Evolutionary conservation across 179 eudicot species (phyloP).

Genomic region (Nepenthes alata): DNA sequence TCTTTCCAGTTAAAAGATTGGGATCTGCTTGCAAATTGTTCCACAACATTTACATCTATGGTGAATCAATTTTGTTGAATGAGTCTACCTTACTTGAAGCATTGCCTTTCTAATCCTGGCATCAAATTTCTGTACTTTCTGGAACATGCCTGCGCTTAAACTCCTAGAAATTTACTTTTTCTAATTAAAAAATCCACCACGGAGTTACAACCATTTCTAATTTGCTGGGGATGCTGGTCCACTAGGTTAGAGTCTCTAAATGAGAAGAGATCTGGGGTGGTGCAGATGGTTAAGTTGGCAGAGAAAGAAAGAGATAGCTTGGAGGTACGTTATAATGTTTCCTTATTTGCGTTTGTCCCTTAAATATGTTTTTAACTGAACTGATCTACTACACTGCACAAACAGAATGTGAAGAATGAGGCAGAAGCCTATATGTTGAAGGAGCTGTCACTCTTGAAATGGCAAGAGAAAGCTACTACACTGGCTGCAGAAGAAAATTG

Average conservation of each 20-base stretch:
- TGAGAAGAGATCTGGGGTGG: constrained; percentile 88
- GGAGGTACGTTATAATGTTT: constrained; percentile 40
- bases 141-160: neutral
- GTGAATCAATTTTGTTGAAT: too few relatives aligned
- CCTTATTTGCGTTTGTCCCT: neutral
- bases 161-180: neutral
- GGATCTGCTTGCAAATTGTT: too few relatives aligned
- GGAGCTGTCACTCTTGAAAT: constrained; percentile 65
- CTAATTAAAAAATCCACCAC: too few relatives aligned
- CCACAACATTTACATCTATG: too few relatives aligned
- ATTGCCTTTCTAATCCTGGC: too few relatives aligned
- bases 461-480: constrained; percentile 85
- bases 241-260: constrained; percentile 71
- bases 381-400: constrained; percentile 1
- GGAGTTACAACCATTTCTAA: too few relatives aligned
- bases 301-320: constrained; percentile 90
- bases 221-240: neutral
- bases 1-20: too few relatives aligned
- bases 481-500: constrained; percentile 61
- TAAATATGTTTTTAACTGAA: neutral
- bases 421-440: constrained; percentile 93
- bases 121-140: too few relatives aligned
- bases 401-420: constrained; percentile 84
- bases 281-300: constrained; percentile 94
- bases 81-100: too few relatives aligned